Evolutionary conservation across 768 basidiomycete genomes (phyloP), one percentile per base, ranked within the genome.

Genomic region (Leccinum aurantiacum): DNA sequence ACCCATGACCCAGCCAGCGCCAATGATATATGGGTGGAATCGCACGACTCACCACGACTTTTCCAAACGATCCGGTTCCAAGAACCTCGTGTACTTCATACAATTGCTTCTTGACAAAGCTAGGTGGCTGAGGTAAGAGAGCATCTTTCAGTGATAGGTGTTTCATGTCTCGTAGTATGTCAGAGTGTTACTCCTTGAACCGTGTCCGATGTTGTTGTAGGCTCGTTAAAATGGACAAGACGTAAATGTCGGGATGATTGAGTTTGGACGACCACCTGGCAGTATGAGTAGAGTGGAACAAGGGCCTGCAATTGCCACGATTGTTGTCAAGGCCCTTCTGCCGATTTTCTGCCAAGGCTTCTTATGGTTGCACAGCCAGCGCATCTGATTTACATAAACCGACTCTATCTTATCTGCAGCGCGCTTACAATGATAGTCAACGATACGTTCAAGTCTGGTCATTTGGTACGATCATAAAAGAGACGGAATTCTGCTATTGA

Each of bases 1-100:
- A 47, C 64, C 63, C 54, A 27, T 19, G 17, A 37, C 55, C 54
- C 53, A 37, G 44, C 53, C 33, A 27, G 41, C 46, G 35, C 47
- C 51, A 54, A 51, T 22, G 56, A 56, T 25, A 22, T 11, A 53
- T 41, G 52, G 3, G 19, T 14, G 31, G 29, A 25, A 41, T 31
- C 19, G 70, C 70, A 56, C 48, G 17, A 76, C 78, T 76, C 67
- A 91, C 89, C 73, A 93, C 81, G 52, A 98, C 96, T 71, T 93
- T 92, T 25, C 95, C 95, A 75, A 96, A 97, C 0, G 93, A 87
- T 3, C 95, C 95, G 14, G 82, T 81, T 5, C 95, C 95, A 4
- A 95, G 78, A 4, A 86, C 79, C 29, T 88, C 81, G 60, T 89
- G 85, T 1, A 90, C 75, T 60, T 88, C 87, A 66, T 93, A 93